Conservation (phyloP, 306 rosid genomes). For the Prunus mira region DNA sequence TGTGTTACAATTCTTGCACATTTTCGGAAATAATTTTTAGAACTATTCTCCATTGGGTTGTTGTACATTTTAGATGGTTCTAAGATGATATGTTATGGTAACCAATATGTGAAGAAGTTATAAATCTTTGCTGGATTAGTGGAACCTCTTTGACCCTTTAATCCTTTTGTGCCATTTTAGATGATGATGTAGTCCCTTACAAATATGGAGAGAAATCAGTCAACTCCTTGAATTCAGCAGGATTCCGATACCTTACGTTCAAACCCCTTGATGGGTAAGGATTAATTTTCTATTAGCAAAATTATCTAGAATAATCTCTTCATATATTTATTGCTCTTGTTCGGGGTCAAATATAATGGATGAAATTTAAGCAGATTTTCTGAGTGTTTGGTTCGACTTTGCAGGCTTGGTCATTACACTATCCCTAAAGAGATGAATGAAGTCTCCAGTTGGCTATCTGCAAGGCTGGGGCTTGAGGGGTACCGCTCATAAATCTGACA, state of each 20-base stretch:
- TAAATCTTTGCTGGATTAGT: too few species aligned
- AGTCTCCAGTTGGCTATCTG: conserved; percentile 80
- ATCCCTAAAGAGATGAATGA: conserved; percentile 96
- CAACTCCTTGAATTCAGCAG: conserved; percentile 64
- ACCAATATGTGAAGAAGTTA: too few species aligned
- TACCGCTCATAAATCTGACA: conserved; percentile 16
- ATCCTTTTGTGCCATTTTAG: conserved; percentile 4
- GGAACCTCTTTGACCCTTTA: not conserved
- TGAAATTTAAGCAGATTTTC: conserved; percentile 1
- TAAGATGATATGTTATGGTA: too few species aligned
- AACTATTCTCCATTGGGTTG: too few species aligned
- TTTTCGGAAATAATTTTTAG: too few species aligned
- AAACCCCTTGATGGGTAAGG: conserved; percentile 83
- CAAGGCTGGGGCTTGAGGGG: conserved; percentile 83
- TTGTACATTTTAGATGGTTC: too few species aligned
- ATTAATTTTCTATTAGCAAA: not conserved
- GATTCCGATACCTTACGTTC: conserved; percentile 66
- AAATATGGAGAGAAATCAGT: conserved; percentile 84
- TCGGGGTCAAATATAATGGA: not conserved
- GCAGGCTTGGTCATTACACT: conserved; percentile 97
- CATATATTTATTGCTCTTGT: not conserved
- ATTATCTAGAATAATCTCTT: not conserved
- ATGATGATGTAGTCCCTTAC: conserved; percentile 55
- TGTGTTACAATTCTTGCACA: too few species aligned
- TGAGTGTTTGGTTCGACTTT: conserved; percentile 23